Conservation (phyloP, 2,329 filamentous ascomycete genomes). For the Claviceps sp. region DNA sequence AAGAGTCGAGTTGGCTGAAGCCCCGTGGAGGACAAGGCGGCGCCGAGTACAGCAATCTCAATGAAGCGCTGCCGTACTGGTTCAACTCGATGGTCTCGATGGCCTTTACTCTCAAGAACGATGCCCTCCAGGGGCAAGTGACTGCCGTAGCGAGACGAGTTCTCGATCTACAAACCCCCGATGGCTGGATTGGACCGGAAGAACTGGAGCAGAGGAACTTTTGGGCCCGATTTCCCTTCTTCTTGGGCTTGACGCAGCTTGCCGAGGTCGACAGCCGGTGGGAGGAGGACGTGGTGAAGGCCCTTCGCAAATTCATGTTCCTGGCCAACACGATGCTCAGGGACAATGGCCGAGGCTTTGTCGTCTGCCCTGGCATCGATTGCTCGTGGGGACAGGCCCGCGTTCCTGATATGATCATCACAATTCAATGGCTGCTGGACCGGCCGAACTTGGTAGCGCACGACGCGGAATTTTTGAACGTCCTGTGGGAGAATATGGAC, state of each 20-base stretch:
- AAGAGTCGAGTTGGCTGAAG: constrained; percentile 32
- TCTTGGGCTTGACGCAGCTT: constrained; percentile 19
- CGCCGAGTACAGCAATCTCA: constrained; percentile 39
- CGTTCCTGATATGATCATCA: constrained; percentile 25
- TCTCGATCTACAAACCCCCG: constrained; percentile 24
- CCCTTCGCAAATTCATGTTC: constrained; percentile 16
- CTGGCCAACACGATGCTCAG: constrained; percentile 41
- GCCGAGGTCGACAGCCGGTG: constrained; percentile 17
- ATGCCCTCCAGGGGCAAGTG: constrained; percentile 27
- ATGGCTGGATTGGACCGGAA: constrained; percentile 40
- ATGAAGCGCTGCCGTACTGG: constrained; percentile 47
- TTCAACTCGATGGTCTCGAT: constrained; percentile 45
- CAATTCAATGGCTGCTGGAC: constrained; percentile 27
- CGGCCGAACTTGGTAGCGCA: constrained; percentile 5
- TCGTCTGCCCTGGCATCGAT: constrained; percentile 25
- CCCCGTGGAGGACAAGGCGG: constrained; percentile 20
- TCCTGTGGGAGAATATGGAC: constrained; percentile 27
- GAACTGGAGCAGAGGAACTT: constrained; percentile 14
- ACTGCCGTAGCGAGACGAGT: constrained; percentile 24
- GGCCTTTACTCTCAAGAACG: constrained; percentile 35
- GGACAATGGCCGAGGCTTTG: constrained; percentile 36
- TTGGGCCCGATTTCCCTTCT: constrained; percentile 19
- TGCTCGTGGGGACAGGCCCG: constrained; percentile 21
- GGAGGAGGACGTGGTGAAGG: constrained; percentile 10
- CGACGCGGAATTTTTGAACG: constrained; percentile 4